phyloP scores from a whole-genome alignment of 164 flowering plant species.

The Magnolia officinalis region DNA sequence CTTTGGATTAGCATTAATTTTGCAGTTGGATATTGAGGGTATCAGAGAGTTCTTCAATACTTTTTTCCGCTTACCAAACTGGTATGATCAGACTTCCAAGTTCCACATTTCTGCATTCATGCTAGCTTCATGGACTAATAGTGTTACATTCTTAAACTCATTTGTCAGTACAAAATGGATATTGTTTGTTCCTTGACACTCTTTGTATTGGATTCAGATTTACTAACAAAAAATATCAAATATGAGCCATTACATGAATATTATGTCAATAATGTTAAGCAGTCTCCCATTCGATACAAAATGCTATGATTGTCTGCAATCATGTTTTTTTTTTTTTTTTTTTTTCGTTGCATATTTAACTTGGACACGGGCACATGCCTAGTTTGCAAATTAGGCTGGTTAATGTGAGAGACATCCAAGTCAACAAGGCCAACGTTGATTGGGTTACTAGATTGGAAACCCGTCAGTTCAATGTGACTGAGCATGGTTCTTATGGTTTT shows the following conservation, averaged over 20 bases:
- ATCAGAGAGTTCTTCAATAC: constrained; percentile 78
- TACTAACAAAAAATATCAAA: not conserved
- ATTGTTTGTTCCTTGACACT: not conserved
- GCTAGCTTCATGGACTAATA: not conserved
- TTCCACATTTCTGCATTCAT: too few relatives aligned
- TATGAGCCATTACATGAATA: too few relatives aligned
- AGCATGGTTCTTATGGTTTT: too few relatives aligned
- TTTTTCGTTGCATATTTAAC: not conserved
- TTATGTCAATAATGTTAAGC: too few relatives aligned
- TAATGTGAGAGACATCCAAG: too few relatives aligned
- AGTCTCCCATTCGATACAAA: too few relatives aligned
- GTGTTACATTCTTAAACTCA: too few relatives aligned
- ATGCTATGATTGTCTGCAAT: not conserved
- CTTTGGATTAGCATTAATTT: constrained; percentile 88
- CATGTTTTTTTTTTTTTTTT: not conserved
- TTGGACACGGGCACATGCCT: too few relatives aligned
- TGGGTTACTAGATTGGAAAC: too few relatives aligned
- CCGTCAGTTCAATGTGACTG: too few relatives aligned
- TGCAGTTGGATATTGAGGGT: constrained; percentile 87
- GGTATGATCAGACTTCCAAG: constrained; percentile 38
- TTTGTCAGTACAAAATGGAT: not conserved
- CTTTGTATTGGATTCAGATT: not conserved
- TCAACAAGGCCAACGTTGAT: too few relatives aligned
- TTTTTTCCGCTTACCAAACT: constrained; percentile 80
- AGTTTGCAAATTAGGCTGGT: too few relatives aligned